These are phyloP conservation scores for Pythium angustatum DNA, from an alignment of 352 stramenopile genomes.

Conservation along the genomic window DNA sequence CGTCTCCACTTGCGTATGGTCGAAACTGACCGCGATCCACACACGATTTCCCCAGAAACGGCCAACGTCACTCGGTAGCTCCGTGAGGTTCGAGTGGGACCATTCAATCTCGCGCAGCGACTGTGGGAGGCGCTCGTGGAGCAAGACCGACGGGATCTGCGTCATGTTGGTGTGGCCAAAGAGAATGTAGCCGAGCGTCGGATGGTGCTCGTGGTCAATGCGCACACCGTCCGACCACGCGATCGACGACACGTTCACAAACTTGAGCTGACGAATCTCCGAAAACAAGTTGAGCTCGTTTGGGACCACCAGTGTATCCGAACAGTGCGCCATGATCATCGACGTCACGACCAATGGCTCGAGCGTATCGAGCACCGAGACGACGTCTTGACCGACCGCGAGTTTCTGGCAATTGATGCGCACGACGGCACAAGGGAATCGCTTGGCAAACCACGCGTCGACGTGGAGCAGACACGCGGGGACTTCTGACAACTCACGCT, in stretches of 20 bases:
- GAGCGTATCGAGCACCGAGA: background rate
- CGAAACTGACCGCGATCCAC: conserved; percentile 6
- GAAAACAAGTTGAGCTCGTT: background rate
- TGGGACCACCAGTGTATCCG: background rate
- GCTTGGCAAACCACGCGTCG: conserved; percentile 17
- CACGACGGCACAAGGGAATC: conserved; percentile 19
- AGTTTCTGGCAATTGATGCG: conserved; percentile 6
- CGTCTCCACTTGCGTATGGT: background rate
- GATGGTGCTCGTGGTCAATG: conserved; percentile 1
- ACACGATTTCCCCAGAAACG: background rate
- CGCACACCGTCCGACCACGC: background rate
- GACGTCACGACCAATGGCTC: background rate
- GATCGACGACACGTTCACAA: conserved; percentile 13
- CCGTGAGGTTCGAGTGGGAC: conserved; percentile 12
- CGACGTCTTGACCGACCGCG: background rate
- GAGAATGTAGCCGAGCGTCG: conserved; percentile 5
- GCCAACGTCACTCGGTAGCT: background rate
- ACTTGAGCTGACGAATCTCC: conserved; percentile 9
- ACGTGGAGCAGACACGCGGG: conserved; percentile 10
- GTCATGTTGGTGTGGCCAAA: conserved; percentile 17
- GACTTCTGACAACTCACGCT: background rate
- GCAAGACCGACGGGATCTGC: background rate
- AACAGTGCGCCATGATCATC: conserved; percentile 2
- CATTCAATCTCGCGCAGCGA: conserved; percentile 12
- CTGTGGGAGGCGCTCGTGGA: background rate